Conservation (phyloP, 2,329 filamentous ascomycete species). For the Zymoseptoria brevis region DNA sequence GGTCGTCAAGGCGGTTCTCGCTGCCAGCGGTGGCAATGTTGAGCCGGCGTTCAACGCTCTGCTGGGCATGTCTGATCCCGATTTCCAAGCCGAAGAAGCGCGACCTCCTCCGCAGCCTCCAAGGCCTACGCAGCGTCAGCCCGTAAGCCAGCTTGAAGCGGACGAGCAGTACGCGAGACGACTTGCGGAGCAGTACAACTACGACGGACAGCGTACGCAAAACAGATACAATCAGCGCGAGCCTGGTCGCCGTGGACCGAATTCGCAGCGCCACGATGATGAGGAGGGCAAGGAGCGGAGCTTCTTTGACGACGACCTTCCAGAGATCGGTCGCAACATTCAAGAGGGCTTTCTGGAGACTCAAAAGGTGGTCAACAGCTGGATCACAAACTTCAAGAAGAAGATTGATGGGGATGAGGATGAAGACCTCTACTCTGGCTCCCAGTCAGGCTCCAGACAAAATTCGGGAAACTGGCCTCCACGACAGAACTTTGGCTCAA, state of each 20-base stretch:
- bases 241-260: constrained; percentile 28
- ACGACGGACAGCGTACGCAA: constrained; percentile 21
- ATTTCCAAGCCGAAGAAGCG: constrained; percentile 42
- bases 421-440: constrained; percentile 46
- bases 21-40: constrained; percentile 76
- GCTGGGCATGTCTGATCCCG: constrained; percentile 55
- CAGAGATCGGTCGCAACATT: constrained; percentile 85
- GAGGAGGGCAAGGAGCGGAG: constrained; percentile 68
- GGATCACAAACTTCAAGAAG: constrained; percentile 89
- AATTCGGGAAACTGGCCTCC: constrained; percentile 25
- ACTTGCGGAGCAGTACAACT: constrained; percentile 78
- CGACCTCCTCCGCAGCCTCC: constrained; percentile 76
- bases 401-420: constrained; percentile 76
- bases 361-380: constrained; percentile 83
- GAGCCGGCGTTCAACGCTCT: constrained; percentile 95
- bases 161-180: constrained; percentile 90
- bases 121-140: constrained; percentile 55
- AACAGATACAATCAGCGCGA: constrained; percentile 29
- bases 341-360: constrained; percentile 93
- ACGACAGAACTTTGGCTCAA: constrained; percentile 31
- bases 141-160: constrained; percentile 74
- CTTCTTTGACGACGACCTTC: constrained; percentile 94
- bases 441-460: constrained; percentile 19
- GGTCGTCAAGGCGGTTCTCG: constrained; percentile 80
- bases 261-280: constrained; percentile 43